Base-by-base conservation (phyloP, 139 green algal species). In the Marvania coccoides region DNA sequence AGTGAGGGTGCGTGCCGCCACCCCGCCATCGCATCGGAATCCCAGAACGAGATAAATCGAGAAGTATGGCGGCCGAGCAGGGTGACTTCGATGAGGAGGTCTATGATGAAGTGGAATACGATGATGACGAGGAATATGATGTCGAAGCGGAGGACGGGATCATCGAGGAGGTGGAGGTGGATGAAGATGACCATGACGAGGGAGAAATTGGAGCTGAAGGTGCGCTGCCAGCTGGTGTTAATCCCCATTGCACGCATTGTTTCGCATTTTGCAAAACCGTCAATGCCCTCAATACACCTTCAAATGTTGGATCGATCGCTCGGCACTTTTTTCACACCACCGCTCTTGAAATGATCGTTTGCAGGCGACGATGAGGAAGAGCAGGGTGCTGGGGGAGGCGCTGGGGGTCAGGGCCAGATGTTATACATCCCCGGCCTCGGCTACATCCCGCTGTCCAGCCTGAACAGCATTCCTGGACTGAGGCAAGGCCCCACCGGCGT, bases 391-490 rank as follows among this genome's bases (percentile, higher is more conserved):
- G 57, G 23, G 33, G 46, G 46, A 15, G 67, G 19, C 33, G 47
- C n/a, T 2, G 28, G 35, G 29, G 55, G 40, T 14, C 53, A 71
- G 33, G 39, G 35, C 24, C 63, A 69, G 26, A 77, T 77, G 71
- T 33, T 78, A n/a, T 73, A 73, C 58, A 73, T 78, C 40, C 71
- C 71, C 2, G 71, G 64, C 45, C 33, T 70, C 2, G 71, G 71
- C 35, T 70, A 73, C 64, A 65, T 78, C 63, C 71, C 71, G 24
- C 63, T 78, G 19, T 58, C 71, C 46, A 65, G 51, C 47, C 53
- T 72, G 7, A 31, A 31, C 29, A 66, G 65, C 34, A 34, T 70
- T 38, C 39, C 48, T 1, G 39, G 23, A 13, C 24, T 47, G 3
- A 34, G n/a, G 9, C n/a, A 55, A 6, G 36, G 69, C 46, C 3